phyloP scores from a whole-genome alignment of 164 flowering plant species.

The Sextonia rubra region DNA sequence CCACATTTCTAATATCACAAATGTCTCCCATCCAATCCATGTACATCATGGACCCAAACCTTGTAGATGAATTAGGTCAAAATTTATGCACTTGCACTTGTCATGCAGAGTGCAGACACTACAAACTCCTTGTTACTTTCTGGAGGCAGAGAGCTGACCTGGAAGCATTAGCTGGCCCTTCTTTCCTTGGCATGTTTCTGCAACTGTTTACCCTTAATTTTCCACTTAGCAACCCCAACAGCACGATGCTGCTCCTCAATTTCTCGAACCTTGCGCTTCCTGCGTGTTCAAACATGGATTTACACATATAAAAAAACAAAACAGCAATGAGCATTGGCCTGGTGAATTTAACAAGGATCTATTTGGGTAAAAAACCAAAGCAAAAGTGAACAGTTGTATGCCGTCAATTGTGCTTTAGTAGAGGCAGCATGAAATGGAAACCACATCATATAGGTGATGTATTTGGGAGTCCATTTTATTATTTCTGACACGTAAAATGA shows the following conservation, averaged over 20 bases:
- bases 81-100: too few species aligned
- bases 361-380: background rate
- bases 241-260: constrained; percentile 56
- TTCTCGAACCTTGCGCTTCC: constrained; percentile 81
- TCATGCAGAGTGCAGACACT: too few species aligned
- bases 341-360: background rate
- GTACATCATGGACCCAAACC: too few species aligned
- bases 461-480: background rate
- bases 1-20: too few species aligned
- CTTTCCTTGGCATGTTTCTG: constrained; percentile 13
- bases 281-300: constrained; percentile 20
- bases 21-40: too few species aligned
- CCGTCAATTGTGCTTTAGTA: background rate
- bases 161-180: background rate
- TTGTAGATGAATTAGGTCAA: too few species aligned
- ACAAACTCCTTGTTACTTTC: too few species aligned
- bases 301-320: background rate
- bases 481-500: too few species aligned
- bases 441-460: background rate
- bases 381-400: background rate
- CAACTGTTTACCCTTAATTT: constrained; percentile 7
- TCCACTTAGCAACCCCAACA: constrained; percentile 30
- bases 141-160: background rate
- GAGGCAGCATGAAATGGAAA: background rate
- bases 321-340: background rate